Evolutionary conservation across 2,329 filamentous ascomycete species (phyloP), one percentile per base, ranked within the genome.

Genomic region (Fonsecaea multimorphosa): DNA sequence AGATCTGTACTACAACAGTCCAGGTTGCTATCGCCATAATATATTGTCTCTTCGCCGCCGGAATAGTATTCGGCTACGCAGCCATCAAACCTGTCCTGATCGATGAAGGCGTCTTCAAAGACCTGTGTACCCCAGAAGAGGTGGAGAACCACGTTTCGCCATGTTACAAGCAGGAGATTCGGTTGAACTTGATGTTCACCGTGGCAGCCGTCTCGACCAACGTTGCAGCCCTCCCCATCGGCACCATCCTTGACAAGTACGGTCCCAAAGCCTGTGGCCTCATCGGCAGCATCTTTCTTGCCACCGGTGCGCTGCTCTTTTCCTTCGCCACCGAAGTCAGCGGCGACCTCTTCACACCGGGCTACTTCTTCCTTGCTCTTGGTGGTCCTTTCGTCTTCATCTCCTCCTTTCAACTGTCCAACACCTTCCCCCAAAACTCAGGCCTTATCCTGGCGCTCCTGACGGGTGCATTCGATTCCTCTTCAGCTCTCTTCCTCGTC

Each of bases 131-230:
- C 6, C 67, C 79, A 60, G 76, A 84, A 55, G 83, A 86, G 73
- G 64, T 86, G 22, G 77, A 83, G 1, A 74, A 81, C 3, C 80
- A 79, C 2, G 78, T 82, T 0, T 78, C 80, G 63, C 80, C 86
- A 19, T 89, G 87, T 74, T 85, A 84, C 67, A 81, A 82, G 66
- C 87, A 89, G 72, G 85, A 86, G 71, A 75, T 87, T 61, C 76
- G 82, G 65, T 84, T 97, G 63, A 97, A 97, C 76, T 81, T 97
- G 71, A 96, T 96, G 91, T 97, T 97, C 82, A 96, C 92, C 5
- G 85, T 93, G 31, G 93, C 93, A 12, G 93, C 92, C 14, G 92
- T 96, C 9, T 90, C 87, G 6, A 96, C 93, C 44, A 97, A 97
- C 73, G 90, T 96, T 12, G 91, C 88, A 46, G 93, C 93, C 12